A percentile compares a stretch with the other conserved stretches of the same genome.
Conservation (phyloP, 352 stramenopile species). For the Peronosclerospora sorghi region DNA sequence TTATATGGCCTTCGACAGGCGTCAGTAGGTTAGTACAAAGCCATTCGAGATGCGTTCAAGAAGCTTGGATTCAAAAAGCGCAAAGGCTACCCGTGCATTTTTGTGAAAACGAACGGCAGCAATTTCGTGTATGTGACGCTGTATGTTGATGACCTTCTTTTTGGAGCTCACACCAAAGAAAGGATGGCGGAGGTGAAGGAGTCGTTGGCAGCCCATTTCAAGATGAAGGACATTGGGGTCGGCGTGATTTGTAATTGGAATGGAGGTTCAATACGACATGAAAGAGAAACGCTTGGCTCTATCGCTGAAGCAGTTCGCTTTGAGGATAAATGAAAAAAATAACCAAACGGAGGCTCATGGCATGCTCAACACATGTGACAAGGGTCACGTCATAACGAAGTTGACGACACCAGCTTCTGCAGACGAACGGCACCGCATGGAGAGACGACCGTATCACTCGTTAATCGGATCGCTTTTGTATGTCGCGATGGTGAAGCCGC, state of each 20-base stretch:
- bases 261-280: neutral
- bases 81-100: conserved; percentile 1
- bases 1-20: too few relatives aligned
- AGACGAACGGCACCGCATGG: neutral
- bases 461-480: too few relatives aligned
- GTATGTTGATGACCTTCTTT: conserved; percentile 4
- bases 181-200: neutral
- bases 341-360: neutral
- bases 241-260: neutral
- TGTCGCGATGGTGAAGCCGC: neutral
- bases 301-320: neutral
- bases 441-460: neutral
- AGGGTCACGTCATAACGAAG: neutral
- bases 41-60: conserved; percentile 6
- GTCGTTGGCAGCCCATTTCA: neutral
- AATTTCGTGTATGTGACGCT: too few relatives aligned
- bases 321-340: neutral
- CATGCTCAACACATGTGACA: neutral
- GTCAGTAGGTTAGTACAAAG: conserved; percentile 19
- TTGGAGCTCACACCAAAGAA: conserved; percentile 4
- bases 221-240: too few relatives aligned
- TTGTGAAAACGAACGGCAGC: neutral
- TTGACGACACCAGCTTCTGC: too few relatives aligned
- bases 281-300: neutral
- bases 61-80: conserved; percentile 1